These are phyloP conservation scores for Clarireedia homoeocarpa DNA, from an alignment of 2,329 filamentous ascomycete genomes.

Conservation along the genomic window DNA sequence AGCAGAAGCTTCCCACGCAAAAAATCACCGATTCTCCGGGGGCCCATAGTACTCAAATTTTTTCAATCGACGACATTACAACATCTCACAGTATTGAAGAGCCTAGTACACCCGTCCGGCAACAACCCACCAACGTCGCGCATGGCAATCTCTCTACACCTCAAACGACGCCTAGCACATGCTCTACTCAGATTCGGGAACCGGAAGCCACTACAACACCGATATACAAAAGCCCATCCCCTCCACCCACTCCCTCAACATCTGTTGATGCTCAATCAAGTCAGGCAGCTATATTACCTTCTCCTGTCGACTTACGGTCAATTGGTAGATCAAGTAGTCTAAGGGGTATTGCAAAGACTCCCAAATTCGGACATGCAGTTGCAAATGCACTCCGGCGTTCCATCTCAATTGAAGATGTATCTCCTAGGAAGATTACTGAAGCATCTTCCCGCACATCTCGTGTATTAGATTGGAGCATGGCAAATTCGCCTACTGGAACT, in stretches of 20 bases:
- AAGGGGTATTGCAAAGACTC: not conserved
- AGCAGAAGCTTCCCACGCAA: too few species aligned
- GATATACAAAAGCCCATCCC: conserved; percentile 2
- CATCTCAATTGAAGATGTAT: not conserved
- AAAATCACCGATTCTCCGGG: too few species aligned
- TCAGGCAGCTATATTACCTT: not conserved
- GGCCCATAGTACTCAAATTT: not conserved
- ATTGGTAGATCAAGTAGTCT: not conserved
- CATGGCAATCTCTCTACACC: not conserved
- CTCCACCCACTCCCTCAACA: conserved; percentile 4
- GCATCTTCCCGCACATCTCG: too few species aligned
- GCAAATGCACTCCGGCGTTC: conserved; percentile 5
- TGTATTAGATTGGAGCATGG: too few species aligned
- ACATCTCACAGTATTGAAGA: not conserved
- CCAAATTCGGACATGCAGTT: conserved; percentile 5
- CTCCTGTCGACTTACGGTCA: not conserved
- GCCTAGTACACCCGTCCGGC: not conserved
- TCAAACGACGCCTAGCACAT: not conserved
- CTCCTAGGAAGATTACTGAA: not conserved
- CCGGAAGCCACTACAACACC: not conserved
- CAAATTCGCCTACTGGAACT: too few species aligned
- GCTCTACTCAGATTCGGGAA: not conserved
- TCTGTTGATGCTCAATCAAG: not conserved
- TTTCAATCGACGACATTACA: not conserved
- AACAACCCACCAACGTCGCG: not conserved